Conservation (phyloP, 768 basidiomycete species). For the Hortiboletus campestris region DNA sequence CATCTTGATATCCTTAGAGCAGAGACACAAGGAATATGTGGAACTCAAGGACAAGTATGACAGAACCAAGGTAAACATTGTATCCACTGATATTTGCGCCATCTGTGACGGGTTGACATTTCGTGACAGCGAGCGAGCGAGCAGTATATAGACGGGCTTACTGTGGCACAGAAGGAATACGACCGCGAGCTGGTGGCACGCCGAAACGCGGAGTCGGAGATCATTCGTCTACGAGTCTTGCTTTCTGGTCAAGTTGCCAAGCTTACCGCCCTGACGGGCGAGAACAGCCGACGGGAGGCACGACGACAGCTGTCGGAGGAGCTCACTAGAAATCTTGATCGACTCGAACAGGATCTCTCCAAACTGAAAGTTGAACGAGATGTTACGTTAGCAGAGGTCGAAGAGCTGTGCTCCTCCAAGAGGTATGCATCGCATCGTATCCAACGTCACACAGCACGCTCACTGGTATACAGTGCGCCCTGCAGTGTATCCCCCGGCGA, state of each 20-base stretch:
- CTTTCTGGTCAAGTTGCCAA: slow-evolving; percentile 88
- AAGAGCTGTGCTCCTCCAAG: slow-evolving; percentile 77
- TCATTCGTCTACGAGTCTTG: slow-evolving; percentile 78
- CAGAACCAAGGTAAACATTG: slow-evolving; percentile 74
- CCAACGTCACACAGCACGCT: slow-evolving; percentile 21
- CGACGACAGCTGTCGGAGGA: slow-evolving; percentile 80
- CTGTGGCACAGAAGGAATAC: slow-evolving; percentile 92
- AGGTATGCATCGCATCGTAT: slow-evolving; percentile 45
- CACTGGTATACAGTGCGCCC: slow-evolving; percentile 23
- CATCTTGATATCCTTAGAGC: slow-evolving; percentile 64
- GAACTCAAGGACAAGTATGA: slow-evolving; percentile 78
- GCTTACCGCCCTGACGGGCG: slow-evolving; percentile 80
- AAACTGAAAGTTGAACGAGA: slow-evolving; percentile 88
- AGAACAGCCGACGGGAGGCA: slow-evolving; percentile 72
- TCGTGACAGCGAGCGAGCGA: slow-evolving; percentile 76
- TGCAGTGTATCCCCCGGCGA: slow-evolving; percentile 30
- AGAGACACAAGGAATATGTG: slow-evolving; percentile 55
- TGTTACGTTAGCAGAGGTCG: slow-evolving; percentile 88
- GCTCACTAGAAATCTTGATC: slow-evolving; percentile 68
- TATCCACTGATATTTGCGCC: background rate
- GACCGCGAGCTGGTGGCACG: slow-evolving; percentile 86
- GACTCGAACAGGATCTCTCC: slow-evolving; percentile 82
- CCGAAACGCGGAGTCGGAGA: slow-evolving; percentile 90
- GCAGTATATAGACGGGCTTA: slow-evolving; percentile 88
- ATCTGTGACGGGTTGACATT: background rate